Percentiles rank a stretch among this genome's conserved stretches.
phyloP scores from a whole-genome alignment of 805 yeast genomes.

The Zygotorulaspora danielsina region DNA sequence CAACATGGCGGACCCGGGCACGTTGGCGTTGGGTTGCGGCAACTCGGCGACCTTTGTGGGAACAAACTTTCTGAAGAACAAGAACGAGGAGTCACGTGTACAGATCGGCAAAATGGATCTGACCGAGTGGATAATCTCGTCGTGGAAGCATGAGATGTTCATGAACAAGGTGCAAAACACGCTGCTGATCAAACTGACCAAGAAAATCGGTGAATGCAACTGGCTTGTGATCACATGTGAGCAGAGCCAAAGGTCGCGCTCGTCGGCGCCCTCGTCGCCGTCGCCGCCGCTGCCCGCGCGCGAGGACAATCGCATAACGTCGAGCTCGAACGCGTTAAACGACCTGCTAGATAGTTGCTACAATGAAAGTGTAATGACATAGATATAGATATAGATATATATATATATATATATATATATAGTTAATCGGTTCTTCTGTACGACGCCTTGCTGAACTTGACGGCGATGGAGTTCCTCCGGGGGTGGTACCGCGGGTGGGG shows the following conservation, averaged over 20 bases:
- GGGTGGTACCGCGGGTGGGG: constrained; percentile 36
- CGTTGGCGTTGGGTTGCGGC: constrained; percentile 20
- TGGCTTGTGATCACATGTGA: constrained; percentile 38
- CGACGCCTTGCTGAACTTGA: constrained; percentile 21
- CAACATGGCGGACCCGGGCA: constrained; percentile 16
- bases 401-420: neutral
- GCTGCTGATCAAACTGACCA: constrained; percentile 36
- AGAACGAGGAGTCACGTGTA: constrained; percentile 15
- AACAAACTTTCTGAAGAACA: constrained; percentile 5
- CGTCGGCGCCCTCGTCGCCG: neutral
- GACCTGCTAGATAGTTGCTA: constrained; percentile 17
- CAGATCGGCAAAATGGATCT: constrained; percentile 37
- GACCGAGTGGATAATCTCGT: constrained; percentile 39
- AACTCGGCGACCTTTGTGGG: constrained; percentile 10
- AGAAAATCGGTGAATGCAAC: constrained; percentile 39
- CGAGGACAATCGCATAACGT: neutral
- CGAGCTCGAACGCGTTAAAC: constrained; percentile 8
- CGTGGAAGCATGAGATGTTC: constrained; percentile 41
- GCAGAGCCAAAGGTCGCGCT: no score
- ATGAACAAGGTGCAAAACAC: constrained; percentile 36
- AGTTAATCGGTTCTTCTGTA: constrained; percentile 5
- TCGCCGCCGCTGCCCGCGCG: constrained; percentile 2
- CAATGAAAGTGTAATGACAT: constrained; percentile 13
- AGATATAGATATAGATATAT: constrained; percentile 3
- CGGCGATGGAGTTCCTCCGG: constrained; percentile 28